phyloP scores from a whole-genome alignment of 2,329 filamentous ascomycete species.

The Akanthomyces dipterigenus region DNA sequence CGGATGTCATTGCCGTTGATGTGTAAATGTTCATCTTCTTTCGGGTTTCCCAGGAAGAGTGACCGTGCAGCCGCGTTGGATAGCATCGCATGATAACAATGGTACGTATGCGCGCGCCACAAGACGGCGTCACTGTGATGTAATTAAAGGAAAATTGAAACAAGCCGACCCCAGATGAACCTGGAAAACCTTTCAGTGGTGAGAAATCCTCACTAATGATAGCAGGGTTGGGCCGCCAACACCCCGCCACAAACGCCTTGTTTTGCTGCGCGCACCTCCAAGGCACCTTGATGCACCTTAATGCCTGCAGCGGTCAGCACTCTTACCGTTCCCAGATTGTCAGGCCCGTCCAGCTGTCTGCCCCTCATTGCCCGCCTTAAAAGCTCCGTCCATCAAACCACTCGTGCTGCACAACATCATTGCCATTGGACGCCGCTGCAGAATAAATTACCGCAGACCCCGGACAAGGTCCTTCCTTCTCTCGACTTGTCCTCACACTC shows the following conservation, averaged over 20 bases:
- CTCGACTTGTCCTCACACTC: not conserved
- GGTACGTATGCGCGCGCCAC: not conserved
- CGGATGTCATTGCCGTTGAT: not conserved
- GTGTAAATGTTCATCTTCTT: not conserved
- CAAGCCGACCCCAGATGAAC: not conserved
- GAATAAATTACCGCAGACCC: conserved; percentile 7
- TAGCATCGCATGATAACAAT: not conserved
- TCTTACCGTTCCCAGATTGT: not conserved
- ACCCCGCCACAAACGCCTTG: conserved; percentile 2
- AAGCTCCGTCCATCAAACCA: conserved; percentile 1
- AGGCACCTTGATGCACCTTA: too few relatives aligned
- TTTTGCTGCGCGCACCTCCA: not conserved
- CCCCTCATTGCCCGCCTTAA: conserved; percentile 6
- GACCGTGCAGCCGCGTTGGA: not conserved
- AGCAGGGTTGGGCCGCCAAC: conserved; percentile 1
- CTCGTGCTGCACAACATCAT: conserved; percentile 10
- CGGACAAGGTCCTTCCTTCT: not conserved
- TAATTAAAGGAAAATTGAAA: not conserved
- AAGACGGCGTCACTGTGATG: conserved; percentile 8
- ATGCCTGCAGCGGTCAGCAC: not conserved
- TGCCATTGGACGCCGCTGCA: conserved; percentile 7
- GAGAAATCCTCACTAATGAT: not conserved
- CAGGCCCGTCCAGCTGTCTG: not conserved
- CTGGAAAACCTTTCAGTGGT: not conserved
- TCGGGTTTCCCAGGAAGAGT: not conserved